Base-by-base conservation (phyloP, 345 rosid genomes). In the Pistacia vera region DNA sequence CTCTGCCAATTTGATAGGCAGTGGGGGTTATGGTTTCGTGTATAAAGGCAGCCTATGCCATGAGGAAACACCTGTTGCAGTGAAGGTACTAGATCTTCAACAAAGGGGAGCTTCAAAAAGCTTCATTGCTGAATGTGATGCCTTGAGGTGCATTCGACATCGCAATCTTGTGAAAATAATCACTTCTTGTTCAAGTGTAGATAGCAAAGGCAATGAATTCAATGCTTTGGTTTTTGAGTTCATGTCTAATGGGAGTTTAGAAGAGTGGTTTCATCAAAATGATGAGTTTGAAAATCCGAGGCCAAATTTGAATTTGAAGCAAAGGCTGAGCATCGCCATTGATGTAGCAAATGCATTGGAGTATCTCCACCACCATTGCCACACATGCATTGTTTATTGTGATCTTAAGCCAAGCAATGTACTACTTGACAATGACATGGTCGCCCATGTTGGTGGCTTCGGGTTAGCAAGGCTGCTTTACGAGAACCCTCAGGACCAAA, bases 11-110 rank as follows among this genome's bases (percentile, higher is more conserved):
- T 51, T 74, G 46, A 63, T 80, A 20, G 88, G 88, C 60, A 52
- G 2, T 0, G 86, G 88, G n/a, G 70, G 85, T 56, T 80, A 63
- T 10, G 85, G 85, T 35, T 77, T 76, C 2, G 85, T 85, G 18
- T 82, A 78, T 54, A 85, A 75, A 72, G 81, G 85, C 41, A 75
- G 63, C 18, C 80, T 84, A 2, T 70, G 17, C 16, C 36, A 33
- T 1, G 62, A 44, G 9, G 68, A 69, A 46, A 30, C 25, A 17
- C 10, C 20, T 2, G 64, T 78, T 22, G 85, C 82, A 7, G 77
- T 75, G 71, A 82, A 82, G 75, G 80, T 73, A 20, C 70, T 73
- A 7, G 48, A 51, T 64, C 33, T 73, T 51, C 61, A 52, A 48
- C 76, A 52, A 48, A 35, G 49, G 13, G 76, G 76, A 52, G 76